Evolutionary conservation across 148 eudicot species (phyloP).

Genomic region (Hydrangea macrophylla): DNA sequence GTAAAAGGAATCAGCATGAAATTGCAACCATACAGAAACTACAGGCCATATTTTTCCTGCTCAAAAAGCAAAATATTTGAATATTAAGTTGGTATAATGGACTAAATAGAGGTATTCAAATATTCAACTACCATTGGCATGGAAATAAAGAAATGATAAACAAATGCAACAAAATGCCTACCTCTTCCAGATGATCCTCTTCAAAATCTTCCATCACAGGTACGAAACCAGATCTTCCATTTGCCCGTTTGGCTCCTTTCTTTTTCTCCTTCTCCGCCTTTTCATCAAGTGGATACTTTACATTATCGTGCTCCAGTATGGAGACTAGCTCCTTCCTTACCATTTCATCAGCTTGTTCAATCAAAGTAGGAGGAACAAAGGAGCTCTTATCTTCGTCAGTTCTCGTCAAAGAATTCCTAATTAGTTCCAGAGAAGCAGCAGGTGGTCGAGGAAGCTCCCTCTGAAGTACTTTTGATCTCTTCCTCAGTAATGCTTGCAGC

Average conservation of each 20-base stretch:
- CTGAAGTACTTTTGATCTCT: slow-evolving; percentile 95
- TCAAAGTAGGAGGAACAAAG: slow-evolving; percentile 84
- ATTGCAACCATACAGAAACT: neutral
- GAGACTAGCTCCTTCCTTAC: slow-evolving; percentile 78
- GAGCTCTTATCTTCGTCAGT: slow-evolving; percentile 96
- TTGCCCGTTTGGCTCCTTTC: slow-evolving; percentile 70
- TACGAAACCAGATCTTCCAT: slow-evolving; percentile 38
- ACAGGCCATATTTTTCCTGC: neutral
- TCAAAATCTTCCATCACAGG: slow-evolving; percentile 84
- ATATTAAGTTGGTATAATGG: neutral
- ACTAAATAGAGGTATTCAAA: neutral
- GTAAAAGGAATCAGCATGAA: no score
- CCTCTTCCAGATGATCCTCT: slow-evolving; percentile 79
- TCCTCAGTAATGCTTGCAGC: slow-evolving; percentile 72
- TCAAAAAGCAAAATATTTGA: neutral
- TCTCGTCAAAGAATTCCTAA: slow-evolving; percentile 68
- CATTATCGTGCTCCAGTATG: slow-evolving; percentile 92
- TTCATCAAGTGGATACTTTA: slow-evolving; percentile 83
- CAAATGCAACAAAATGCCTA: slow-evolving; percentile 24
- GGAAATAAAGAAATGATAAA: neutral
- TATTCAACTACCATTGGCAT: neutral
- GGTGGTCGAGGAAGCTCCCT: slow-evolving; percentile 99
- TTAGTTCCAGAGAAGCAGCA: slow-evolving; percentile 63
- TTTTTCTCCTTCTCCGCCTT: slow-evolving; percentile 77
- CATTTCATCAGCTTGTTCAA: slow-evolving; percentile 96